Base-by-base conservation (phyloP, 2,329 filamentous ascomycete species). In the Clonostachys rhizophaga region DNA sequence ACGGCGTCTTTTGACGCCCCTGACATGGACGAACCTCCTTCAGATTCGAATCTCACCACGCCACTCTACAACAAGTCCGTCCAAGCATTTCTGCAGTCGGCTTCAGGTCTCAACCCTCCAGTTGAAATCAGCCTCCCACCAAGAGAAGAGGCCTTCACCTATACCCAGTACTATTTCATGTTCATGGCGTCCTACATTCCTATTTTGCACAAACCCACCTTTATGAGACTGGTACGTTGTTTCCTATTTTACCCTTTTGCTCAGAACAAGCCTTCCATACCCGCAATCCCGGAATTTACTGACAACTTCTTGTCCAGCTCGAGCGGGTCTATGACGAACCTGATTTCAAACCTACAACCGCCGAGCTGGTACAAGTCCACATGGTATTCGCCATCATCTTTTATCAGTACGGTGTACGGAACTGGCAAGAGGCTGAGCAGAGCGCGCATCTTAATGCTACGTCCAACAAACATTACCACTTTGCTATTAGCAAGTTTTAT, bases 381-480 rank as follows among this genome's bases (percentile, higher is more conserved):
- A 89, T 91, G 81, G 78, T 94, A 40, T 84, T 94, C 49, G 85
- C 87, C 11, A 84, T 83, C 44, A 86, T 92, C 55, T 84, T 84
- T 59, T 89, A 87, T 54, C 88, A 95, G 55, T 87, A 84, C 50
- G 84, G 85, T n/a, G 72, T 83, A 5, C 77, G 88, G 17, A 91
- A 90, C 55, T 71, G 73, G 50, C 74, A 81, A 50, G 68, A 79
- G 48, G 62, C 76, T 14, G 72, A 75, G 5, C 72, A 78, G 49
- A 74, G 78, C 50, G 68, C 70, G 7, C 71, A 75, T 37, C 67
- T 86, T 45, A 81, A 86, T 53, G 74, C 81, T 2, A 68, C 84
- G 44, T 88, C 87, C 5, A 88, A 91, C 63, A 79, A 79, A 46
- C 89, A 94, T 61, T 92, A 91, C 55, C 86, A 91, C 57, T 92